Base-by-base conservation (phyloP, 2,329 filamentous ascomycete genomes). In the Ceratocystis diversiconidia region DNA sequence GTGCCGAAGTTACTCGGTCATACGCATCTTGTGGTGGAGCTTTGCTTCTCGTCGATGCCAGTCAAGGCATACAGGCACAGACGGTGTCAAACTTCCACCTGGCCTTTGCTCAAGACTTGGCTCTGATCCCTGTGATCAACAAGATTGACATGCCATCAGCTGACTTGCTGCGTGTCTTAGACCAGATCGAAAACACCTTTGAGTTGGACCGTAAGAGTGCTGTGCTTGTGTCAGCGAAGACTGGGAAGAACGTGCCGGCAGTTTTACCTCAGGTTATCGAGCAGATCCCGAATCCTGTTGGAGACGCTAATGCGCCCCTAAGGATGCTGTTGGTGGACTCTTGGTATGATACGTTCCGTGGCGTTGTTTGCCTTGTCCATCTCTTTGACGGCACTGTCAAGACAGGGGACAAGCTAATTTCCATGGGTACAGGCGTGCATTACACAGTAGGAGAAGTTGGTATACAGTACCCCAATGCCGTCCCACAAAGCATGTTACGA, bases 71-170 rank as follows among this genome's bases (percentile, higher is more conserved):
- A 1, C 94, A 99, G 77, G 94, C 94, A 4, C 94, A 99, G 79
- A 99, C 94, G 0, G 94, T 99, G 7, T 94, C 94, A 68, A 99
- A 99, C 75, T 99, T 99, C 77, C 96, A 97, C 74, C 84, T 97
- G 28, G 94, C 94, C 6, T 99, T 99, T 75, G 86, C 92, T 1
- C 90, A 97, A 74, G 90, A 90, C 17, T 78, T 99, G 63, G 82
- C 85, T 25, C 82, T 99, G 68, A 85, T 99, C 2, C 94, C 94
- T 0, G 90, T 99, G 28, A 83, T 99, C 72, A 99, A 99, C 79
- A 99, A 99, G 79, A 88, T 99, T 64, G 94, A 99, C 74, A 82
- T 99, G 72, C 86, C 88, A 0, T 89, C 91, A 10, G 90, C 94
- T 5, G 94, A 99, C 72, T 82, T 92, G n/a, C 83, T 87, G 32